A percentile compares a stretch with the other conserved stretches of the same genome.
Evolutionary conservation across 2,329 filamentous ascomycete genomes (phyloP).

Genomic region (Diaporthe australafricana): DNA sequence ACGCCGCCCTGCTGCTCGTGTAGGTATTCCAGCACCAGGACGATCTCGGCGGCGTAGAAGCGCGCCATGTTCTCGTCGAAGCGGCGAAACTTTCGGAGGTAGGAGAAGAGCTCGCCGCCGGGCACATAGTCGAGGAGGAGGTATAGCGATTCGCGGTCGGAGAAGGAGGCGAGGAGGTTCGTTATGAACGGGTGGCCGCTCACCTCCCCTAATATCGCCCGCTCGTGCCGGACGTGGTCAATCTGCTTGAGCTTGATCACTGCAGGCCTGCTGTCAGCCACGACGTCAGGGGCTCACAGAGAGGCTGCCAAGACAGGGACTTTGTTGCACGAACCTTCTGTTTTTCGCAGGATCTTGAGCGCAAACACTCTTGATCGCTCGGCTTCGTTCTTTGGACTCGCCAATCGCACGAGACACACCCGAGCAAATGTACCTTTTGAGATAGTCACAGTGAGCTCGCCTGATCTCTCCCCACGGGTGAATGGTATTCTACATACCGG

Average conservation of each 20-base stretch:
- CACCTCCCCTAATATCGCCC: slow-evolving; percentile 80
- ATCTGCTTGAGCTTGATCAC: slow-evolving; percentile 88
- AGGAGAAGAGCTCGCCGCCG: slow-evolving; percentile 87
- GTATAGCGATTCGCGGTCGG: slow-evolving; percentile 82
- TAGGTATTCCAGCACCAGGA: slow-evolving; percentile 82
- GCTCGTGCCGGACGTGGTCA: slow-evolving; percentile 87
- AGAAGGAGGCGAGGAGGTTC: slow-evolving; percentile 81
- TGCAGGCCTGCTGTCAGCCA: slow-evolving; percentile 42
- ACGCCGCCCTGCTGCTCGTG: slow-evolving; percentile 83
- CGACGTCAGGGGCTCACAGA: background rate
- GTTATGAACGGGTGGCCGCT: slow-evolving; percentile 88
- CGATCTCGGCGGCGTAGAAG: slow-evolving; percentile 88
- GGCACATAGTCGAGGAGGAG: slow-evolving; percentile 88
- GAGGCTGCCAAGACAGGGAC: slow-evolving; percentile 25
- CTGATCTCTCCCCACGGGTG: background rate
- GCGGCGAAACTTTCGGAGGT: slow-evolving; percentile 79
- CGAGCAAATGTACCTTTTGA: slow-evolving; percentile 80
- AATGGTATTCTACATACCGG: slow-evolving; percentile 61
- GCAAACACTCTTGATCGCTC: slow-evolving; percentile 79
- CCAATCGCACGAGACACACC: slow-evolving; percentile 80
- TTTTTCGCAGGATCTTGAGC: slow-evolving; percentile 81
- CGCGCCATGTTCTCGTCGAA: slow-evolving; percentile 83
- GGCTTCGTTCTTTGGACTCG: slow-evolving; percentile 57
- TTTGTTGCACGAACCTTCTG: slow-evolving; percentile 55
- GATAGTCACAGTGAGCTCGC: slow-evolving; percentile 23